Percentiles rank a stretch among this genome's conserved stretches.
These are phyloP conservation scores for Margaritispora aquatica DNA, from an alignment of 495 filamentous ascomycete species.

Conservation along the genomic window DNA sequence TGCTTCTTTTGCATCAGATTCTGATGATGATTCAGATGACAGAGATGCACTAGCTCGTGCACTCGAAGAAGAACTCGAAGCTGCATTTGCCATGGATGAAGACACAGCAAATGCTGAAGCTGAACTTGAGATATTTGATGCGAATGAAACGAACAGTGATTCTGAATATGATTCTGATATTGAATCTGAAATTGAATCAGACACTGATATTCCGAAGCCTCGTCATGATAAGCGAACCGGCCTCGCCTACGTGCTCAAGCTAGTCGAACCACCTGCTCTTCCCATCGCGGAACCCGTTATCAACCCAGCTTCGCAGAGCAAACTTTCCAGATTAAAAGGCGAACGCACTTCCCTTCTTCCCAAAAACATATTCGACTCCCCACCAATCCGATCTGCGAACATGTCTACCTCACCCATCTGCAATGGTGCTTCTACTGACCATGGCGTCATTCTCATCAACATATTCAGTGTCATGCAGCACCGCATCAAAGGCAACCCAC, in stretches of 20 bases:
- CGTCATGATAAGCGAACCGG: too few species aligned
- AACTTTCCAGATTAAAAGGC: neutral
- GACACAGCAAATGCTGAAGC: neutral
- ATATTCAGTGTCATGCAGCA: neutral
- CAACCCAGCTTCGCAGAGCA: neutral
- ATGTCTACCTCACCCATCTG: neutral
- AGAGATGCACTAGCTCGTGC: too few species aligned
- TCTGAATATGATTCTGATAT: neutral
- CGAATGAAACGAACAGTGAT: neutral
- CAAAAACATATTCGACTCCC: neutral
- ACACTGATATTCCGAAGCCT: too few species aligned
- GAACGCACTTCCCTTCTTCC: neutral
- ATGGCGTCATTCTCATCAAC: neutral
- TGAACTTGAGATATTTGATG: too few species aligned
- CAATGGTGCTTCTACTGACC: too few species aligned
- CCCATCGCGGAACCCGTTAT: neutral
- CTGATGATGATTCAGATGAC: constrained; percentile 5
- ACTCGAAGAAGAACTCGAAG: neutral
- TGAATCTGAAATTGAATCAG: neutral
- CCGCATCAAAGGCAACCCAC: neutral
- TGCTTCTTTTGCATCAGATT: constrained; percentile 2
- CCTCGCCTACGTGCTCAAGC: too few species aligned
- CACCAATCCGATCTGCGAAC: neutral
- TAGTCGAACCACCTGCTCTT: neutral
- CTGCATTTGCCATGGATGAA: neutral